Evolutionary conservation across 2,329 filamentous ascomycete genomes (phyloP).

Genomic region (Triangularia setosa): DNA sequence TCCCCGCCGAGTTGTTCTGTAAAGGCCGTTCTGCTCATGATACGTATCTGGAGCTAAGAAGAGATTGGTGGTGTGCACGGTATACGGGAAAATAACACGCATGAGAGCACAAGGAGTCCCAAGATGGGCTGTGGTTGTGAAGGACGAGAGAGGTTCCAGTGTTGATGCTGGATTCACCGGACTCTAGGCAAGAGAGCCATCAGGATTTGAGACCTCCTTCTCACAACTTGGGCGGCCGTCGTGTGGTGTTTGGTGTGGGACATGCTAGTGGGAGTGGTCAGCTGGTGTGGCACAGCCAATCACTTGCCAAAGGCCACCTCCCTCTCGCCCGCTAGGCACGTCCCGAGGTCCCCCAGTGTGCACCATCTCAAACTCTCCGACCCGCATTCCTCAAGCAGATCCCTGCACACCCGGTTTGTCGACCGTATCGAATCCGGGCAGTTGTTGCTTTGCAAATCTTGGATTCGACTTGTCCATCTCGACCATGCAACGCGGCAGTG

Average conservation of each 20-base stretch:
- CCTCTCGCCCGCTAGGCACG: constrained; percentile 21
- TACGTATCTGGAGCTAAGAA: neutral
- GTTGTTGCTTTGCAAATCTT: no score
- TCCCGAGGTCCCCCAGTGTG: constrained; percentile 21
- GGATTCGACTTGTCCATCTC: constrained; percentile 1
- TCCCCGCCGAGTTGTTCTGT: neutral
- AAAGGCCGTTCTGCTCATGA: neutral
- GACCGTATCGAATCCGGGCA: neutral
- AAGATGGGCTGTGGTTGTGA: no score
- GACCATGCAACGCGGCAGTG: constrained; percentile 9
- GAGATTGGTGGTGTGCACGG: neutral
- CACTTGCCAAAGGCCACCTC: constrained; percentile 17
- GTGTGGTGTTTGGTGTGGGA: constrained; percentile 13
- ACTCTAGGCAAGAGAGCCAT: neutral
- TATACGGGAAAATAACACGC: constrained; percentile 2
- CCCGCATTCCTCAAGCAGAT: constrained; percentile 17
- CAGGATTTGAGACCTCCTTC: neutral
- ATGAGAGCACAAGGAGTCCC: constrained; percentile 6
- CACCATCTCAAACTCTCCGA: constrained; percentile 24
- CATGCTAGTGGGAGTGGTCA: constrained; percentile 23
- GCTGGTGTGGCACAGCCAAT: constrained; percentile 25
- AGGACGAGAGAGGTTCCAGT: no score
- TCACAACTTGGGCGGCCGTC: neutral
- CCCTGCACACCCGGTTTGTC: constrained; percentile 1
- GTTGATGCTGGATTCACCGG: no score